Conservation (phyloP, 306 rosid species). For the Carpinus fangiana region DNA sequence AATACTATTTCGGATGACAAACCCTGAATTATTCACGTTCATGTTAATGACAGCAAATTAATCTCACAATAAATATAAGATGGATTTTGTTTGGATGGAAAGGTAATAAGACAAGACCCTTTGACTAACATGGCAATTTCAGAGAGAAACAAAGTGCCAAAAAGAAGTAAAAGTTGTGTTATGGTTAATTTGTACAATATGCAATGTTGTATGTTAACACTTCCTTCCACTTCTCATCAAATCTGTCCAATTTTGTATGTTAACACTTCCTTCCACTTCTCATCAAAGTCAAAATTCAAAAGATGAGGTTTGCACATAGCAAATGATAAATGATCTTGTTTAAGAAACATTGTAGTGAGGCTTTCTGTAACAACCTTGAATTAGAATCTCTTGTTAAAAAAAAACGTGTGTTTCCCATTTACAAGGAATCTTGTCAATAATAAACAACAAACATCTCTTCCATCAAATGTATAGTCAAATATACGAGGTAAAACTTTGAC, state of each 20-base stretch:
- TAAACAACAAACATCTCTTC: no score
- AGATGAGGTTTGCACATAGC: no score
- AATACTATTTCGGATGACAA: conserved; percentile 22
- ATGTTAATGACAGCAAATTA: neutral
- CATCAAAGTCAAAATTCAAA: no score
- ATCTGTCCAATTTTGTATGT: neutral
- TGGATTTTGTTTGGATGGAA: neutral
- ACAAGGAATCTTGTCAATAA: no score
- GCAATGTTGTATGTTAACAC: neutral
- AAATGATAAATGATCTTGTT: no score
- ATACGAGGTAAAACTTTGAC: no score
- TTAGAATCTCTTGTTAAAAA: no score
- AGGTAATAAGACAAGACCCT: neutral
- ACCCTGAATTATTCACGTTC: neutral
- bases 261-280: no score
- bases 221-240: neutral
- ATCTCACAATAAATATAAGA: neutral
- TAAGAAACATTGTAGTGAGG: no score
- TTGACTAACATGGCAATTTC: neutral
- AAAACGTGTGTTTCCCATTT: no score
- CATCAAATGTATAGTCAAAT: no score
- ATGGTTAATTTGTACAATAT: neutral
- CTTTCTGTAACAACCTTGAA: no score
- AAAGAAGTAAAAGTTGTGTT: neutral
- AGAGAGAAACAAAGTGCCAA: neutral